Base-by-base conservation (phyloP, 2,329 filamentous ascomycete genomes). In the Huntiella omanensis region DNA sequence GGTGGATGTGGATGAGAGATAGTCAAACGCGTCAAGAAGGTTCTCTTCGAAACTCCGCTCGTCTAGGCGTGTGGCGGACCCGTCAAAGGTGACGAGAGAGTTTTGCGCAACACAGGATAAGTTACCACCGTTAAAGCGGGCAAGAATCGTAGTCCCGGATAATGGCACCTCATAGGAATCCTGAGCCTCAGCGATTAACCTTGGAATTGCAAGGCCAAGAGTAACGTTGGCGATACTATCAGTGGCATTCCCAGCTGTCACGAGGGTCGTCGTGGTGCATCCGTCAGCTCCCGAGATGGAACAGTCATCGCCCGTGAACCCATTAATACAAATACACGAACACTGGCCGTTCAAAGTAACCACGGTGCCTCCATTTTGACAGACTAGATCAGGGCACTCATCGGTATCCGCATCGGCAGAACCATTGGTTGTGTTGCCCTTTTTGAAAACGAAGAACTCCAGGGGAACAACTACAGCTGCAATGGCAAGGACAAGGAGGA, bases 41-140 rank as follows among this genome's bases (percentile, higher is more conserved):
- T 52, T 51, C 10, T 52, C 53, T 13, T 52, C 52, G 2, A 53
- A 42, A 10, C 55, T 57, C 4, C 52, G 55, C 11, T 53, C 55
- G 13, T 60, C 59, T 11, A 56, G 52, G 28, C 65, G 60, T 3
- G 60, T 57, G 2, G 64, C 60, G 47, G 60, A 60, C 4, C 78
- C 80, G 53, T 83, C 73, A 59, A 95, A 93, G 0, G 83, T 85
- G 12, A 96, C 80, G 3, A 98, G 69, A 0, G 85, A 80, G 55
- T 96, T 96, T 59, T 95, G 81, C 0, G 79, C 75, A 6, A 75
- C 75, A 60, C 91, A 98, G 46, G 82, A 86, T 12, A 94, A 66
- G 52, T 80, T 80, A 32, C 72, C 73, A 4, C 70, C 63, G 55
- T 81, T 88, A 60, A 96, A 83, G 41, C 85, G 73, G 1, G 78